Conservation (phyloP, 306 rosid genomes). For the Malus fusca region DNA sequence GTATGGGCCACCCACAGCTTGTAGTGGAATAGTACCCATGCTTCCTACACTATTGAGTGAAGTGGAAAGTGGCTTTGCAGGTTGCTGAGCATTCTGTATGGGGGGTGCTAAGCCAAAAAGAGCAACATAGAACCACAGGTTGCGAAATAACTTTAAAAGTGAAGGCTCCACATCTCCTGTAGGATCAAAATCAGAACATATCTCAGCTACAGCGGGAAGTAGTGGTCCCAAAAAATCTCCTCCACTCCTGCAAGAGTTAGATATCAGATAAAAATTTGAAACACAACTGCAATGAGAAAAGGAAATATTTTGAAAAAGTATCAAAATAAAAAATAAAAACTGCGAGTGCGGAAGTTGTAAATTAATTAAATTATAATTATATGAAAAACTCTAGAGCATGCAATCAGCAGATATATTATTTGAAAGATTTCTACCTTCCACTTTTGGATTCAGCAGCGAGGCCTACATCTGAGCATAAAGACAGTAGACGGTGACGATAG, state of each 20-base stretch:
- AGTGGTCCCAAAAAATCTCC: conserved; percentile 96
- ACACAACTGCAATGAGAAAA: conserved; percentile 16
- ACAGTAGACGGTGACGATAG: conserved; percentile 84
- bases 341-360: background rate
- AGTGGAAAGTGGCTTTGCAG: conserved; percentile 63
- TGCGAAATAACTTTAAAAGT: conserved; percentile 87
- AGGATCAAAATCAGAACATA: conserved; percentile 93
- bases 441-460: conserved; percentile 98
- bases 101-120: conserved; percentile 99
- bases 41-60: conserved; percentile 81
- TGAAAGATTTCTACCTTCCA: conserved; percentile 62
- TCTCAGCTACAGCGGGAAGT: conserved; percentile 96
- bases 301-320: conserved; percentile 8
- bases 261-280: conserved; percentile 31
- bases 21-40: conserved; percentile 70
- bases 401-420: conserved; percentile 7
- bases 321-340: too few relatives aligned
- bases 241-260: conserved; percentile 72
- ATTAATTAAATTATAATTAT: background rate
- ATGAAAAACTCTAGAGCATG: conserved; percentile 3
- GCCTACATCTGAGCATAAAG: conserved; percentile 95
- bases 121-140: conserved; percentile 96
- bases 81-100: conserved; percentile 53
- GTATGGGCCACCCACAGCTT: conserved; percentile 94
- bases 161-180: conserved; percentile 82